Evolutionary conservation across 2,329 filamentous ascomycete genomes (phyloP).

Genomic region (Phialocephala subalpina): DNA sequence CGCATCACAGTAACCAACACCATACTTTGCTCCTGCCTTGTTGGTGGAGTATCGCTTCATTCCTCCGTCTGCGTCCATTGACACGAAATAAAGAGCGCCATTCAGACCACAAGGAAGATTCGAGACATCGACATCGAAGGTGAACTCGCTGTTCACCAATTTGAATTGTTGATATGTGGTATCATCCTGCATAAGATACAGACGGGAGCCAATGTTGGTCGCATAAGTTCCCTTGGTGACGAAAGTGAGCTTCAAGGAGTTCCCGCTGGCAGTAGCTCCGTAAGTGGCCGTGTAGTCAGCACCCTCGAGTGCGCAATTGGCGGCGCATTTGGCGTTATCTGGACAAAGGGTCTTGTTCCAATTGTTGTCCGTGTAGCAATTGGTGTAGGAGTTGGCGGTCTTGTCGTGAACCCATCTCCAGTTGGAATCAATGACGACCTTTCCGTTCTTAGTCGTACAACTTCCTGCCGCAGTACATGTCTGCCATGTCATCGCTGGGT

Average conservation of each 20-base stretch:
- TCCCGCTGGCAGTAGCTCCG: constrained; percentile 60
- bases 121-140: constrained; percentile 76
- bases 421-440: constrained; percentile 61
- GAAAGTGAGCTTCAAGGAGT: constrained; percentile 62
- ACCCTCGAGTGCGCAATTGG: constrained; percentile 60
- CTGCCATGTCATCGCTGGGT: constrained; percentile 59
- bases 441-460: constrained; percentile 56
- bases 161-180: constrained; percentile 71
- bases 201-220: constrained; percentile 61
- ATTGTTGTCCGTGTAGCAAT: constrained; percentile 51
- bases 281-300: constrained; percentile 60
- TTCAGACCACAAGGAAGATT: constrained; percentile 76
- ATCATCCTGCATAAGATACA: constrained; percentile 67
- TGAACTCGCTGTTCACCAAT: constrained; percentile 72
- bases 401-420: constrained; percentile 64
- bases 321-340: constrained; percentile 52
- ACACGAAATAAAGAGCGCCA: constrained; percentile 71
- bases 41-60: constrained; percentile 57
- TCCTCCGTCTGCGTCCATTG: constrained; percentile 71
- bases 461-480: constrained; percentile 53
- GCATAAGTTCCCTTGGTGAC: constrained; percentile 54
- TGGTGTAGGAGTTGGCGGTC: constrained; percentile 45
- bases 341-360: constrained; percentile 52
- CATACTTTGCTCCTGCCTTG: constrained; percentile 65
- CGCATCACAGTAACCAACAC: constrained; percentile 70